These are phyloP conservation scores for Aspergillus candidus DNA, from an alignment of 2,329 filamentous ascomycete genomes.

Conservation along the genomic window DNA sequence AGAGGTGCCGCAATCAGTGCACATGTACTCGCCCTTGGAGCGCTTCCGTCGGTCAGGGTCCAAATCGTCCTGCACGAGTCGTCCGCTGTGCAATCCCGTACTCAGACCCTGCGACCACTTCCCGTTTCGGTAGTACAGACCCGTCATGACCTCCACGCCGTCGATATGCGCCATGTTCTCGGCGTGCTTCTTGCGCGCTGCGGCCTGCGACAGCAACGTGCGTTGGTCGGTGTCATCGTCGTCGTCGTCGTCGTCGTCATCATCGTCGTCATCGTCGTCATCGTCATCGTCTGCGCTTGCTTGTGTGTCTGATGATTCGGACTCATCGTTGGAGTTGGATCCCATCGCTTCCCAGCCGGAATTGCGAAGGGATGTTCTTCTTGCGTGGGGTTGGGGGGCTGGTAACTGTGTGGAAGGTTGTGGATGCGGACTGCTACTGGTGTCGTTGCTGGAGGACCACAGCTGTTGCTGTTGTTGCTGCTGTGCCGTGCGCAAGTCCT, in stretches of 20 bases:
- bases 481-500: slow-evolving; percentile 63
- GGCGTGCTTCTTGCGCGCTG: slow-evolving; percentile 78
- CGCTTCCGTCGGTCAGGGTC: slow-evolving; percentile 82
- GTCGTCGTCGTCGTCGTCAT: slow-evolving; percentile 24
- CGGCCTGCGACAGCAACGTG: slow-evolving; percentile 65
- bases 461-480: slow-evolving; percentile 41
- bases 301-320: slow-evolving; percentile 31
- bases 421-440: slow-evolving; percentile 39
- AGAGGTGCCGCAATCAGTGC: slow-evolving; percentile 88
- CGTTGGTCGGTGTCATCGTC: slow-evolving; percentile 36
- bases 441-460: no score
- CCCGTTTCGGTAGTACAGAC: slow-evolving; percentile 78
- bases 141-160: slow-evolving; percentile 88
- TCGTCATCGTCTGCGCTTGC: slow-evolving; percentile 31
- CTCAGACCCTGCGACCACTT: slow-evolving; percentile 84
- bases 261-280: slow-evolving; percentile 20
- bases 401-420: no score
- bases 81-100: slow-evolving; percentile 74
- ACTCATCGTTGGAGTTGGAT: slow-evolving; percentile 38
- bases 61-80: slow-evolving; percentile 75
- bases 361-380: not conserved
- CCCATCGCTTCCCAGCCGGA: slow-evolving; percentile 8
- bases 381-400: not conserved
- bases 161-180: slow-evolving; percentile 73
- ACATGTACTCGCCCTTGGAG: slow-evolving; percentile 89